Conservation (phyloP, 345 rosid genomes). For the Populus euphratica region DNA sequence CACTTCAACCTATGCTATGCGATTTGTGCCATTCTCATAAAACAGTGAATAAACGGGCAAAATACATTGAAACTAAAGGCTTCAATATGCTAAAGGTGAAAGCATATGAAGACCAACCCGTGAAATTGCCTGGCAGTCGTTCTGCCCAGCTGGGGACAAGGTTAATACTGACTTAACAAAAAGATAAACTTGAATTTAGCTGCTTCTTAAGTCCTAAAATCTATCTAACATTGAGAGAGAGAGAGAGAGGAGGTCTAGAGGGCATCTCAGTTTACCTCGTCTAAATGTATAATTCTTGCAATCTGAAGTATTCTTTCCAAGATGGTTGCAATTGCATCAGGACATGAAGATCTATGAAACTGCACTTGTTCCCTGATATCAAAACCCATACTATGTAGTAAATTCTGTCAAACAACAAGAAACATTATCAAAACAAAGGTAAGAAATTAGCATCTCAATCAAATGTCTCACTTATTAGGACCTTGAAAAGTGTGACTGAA, state of each 20-base stretch:
- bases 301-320: conserved; percentile 52
- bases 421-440: neutral
- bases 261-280: conserved; percentile 48
- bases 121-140: no score
- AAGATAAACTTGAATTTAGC: neutral
- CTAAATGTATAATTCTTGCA: conserved; percentile 61
- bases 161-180: no score
- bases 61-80: no score
- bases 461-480: neutral
- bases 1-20: no score
- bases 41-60: no score
- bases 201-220: neutral
- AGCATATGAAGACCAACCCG: no score
- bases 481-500: neutral
- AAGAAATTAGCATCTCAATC: neutral
- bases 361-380: conserved; percentile 41
- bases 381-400: conserved; percentile 52
- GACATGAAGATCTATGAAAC: conserved; percentile 29
- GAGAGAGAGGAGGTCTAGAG: neutral
- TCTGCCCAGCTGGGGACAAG: no score
- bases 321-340: conserved; percentile 31
- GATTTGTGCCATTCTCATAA: no score
- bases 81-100: no score
- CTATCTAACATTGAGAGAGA: neutral
- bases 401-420: conserved; percentile 36